phyloP scores from a whole-genome alignment of 179 eudicot species.

The Carnegiea gigantea region DNA sequence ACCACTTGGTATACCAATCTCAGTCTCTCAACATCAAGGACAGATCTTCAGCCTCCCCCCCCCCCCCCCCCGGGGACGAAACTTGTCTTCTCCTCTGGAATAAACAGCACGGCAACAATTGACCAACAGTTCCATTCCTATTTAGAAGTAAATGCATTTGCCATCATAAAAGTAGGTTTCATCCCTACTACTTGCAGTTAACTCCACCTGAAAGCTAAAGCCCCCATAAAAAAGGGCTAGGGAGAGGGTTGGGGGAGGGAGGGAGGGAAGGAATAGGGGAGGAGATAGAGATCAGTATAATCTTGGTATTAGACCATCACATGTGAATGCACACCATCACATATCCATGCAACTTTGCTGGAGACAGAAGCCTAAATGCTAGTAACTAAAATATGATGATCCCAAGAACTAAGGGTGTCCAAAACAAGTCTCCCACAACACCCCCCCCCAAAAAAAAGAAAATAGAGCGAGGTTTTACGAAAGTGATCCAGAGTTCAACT shows the following conservation, averaged over 20 bases:
- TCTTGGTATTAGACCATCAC: background rate
- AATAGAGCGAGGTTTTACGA: too few relatives aligned
- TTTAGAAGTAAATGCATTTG: background rate
- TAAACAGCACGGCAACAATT: background rate
- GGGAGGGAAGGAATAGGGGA: background rate
- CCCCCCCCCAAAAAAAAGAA: too few relatives aligned
- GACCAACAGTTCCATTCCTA: background rate
- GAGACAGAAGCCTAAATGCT: slow-evolving; percentile 5
- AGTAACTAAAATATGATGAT: background rate
- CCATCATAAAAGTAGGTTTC: background rate
- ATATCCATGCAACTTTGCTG: background rate
- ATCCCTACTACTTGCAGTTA: background rate
- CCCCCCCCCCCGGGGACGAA: too few relatives aligned
- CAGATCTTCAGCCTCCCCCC: background rate
- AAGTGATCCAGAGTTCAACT: background rate
- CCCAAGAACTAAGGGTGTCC: background rate
- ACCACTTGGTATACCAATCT: background rate
- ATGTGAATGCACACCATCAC: background rate
- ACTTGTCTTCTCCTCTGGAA: background rate
- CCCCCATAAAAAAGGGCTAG: too few relatives aligned
- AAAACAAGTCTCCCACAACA: background rate
- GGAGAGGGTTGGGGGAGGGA: too few relatives aligned
- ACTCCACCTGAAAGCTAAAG: background rate
- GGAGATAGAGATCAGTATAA: background rate
- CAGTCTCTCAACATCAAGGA: background rate